Base-by-base conservation (phyloP, 768 basidiomycete species). In the Dendrothele bispora region DNA sequence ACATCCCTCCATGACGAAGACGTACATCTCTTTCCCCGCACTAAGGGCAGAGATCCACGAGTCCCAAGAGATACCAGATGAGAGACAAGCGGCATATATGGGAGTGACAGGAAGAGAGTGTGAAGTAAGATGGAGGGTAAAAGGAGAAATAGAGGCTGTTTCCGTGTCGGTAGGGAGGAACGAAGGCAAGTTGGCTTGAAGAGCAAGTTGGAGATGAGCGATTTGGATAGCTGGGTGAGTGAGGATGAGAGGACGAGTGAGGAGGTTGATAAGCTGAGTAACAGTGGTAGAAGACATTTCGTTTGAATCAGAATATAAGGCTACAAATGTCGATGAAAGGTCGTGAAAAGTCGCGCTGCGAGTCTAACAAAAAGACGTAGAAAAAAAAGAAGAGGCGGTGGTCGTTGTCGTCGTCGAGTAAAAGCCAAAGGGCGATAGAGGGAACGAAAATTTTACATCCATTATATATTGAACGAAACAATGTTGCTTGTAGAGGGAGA, bases 61-160 rank as follows among this genome's bases (percentile, higher is more conserved):
- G 4, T 36, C 27, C 46, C 46, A 47, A 4, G 24, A 26, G 1
- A 47, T 21, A 15, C 46, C 46, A 15, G 46, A 38, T 18, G 38
- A 38, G 7, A 47, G 38, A 26, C 46, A 47, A 30, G 46, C 46
- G 20, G 46, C 28, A n/a, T 47, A 47, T 17, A 47, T 24, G 3
- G 46, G 38, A 17, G 46, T 39, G 32, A 38, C 37, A 28, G 46
- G 46, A n/a, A 47, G 37, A 8, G 17, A 39, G 4, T 4, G 1
- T 8, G 46, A 29, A 3, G 38, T 12, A 11, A 47, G 46, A 28
- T 29, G 10, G 21, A 47, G 21, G 20, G 46, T 47, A 29, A 47
- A 47, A 6, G 46, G 46, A 29, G 46, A 47, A 11, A 46, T 24
- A 10, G 4, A 39, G 21, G 8, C 4, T 29, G 37, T 17, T 27